phyloP scores from a whole-genome alignment of 257 asterid species.

The Ajuga chamaepitys region DNA sequence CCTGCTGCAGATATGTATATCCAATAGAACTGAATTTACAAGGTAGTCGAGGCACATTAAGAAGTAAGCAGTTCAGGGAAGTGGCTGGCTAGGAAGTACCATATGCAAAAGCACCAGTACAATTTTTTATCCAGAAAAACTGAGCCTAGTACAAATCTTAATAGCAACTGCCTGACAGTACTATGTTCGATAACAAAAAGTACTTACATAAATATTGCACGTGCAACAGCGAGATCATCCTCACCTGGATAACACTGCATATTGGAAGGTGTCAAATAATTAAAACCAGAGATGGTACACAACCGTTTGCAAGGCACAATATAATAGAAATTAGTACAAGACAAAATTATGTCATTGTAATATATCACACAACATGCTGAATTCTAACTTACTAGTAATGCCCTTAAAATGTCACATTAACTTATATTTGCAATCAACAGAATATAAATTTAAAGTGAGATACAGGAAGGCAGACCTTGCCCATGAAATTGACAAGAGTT shows the following conservation, averaged over 20 bases:
- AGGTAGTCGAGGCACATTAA: neutral
- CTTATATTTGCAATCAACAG: neutral
- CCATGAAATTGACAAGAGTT: constrained; percentile 79
- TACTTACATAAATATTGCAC: constrained; percentile 87
- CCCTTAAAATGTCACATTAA: neutral
- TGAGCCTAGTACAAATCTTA: neutral
- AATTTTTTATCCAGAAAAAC: neutral
- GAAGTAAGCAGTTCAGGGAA: neutral
- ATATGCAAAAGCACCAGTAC: neutral
- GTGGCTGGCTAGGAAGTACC: neutral
- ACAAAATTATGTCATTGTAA: neutral
- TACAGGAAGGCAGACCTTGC: constrained; percentile 52
- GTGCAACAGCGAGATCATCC: constrained; percentile 88
- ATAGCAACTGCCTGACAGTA: neutral
- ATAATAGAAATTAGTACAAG: neutral
- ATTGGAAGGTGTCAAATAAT: constrained; percentile 13
- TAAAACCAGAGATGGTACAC: neutral
- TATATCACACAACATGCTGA: neutral
- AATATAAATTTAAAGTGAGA: neutral
- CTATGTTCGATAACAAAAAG: neutral
- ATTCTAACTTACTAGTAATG: neutral
- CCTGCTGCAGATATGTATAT: neutral
- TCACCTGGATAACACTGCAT: constrained; percentile 99
- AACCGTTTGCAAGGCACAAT: neutral
- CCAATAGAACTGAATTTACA: neutral